phyloP scores from a whole-genome alignment of 257 asterid genomes.

The Solanum infundibuliforme region DNA sequence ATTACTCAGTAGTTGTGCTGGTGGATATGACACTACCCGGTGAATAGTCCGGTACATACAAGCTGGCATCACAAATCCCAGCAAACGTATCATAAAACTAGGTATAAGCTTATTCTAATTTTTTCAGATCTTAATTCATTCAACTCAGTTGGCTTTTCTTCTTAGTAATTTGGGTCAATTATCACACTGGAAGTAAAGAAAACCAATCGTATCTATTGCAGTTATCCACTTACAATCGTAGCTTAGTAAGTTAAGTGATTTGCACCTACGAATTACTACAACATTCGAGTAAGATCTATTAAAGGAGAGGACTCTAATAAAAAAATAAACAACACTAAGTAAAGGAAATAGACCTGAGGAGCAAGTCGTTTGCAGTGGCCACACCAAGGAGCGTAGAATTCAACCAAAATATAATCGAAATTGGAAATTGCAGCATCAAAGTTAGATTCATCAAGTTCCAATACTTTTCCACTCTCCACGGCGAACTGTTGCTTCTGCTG shows the following conservation, averaged over 20 bases:
- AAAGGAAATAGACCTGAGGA: constrained; percentile 61
- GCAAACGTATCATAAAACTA: not conserved
- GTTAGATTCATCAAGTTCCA: constrained; percentile 71
- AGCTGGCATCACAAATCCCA: not conserved
- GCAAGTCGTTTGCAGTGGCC: constrained; percentile 96
- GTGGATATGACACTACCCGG: not conserved
- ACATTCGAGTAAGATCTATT: not conserved
- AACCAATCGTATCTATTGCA: not conserved
- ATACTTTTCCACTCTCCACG: constrained; percentile 58
- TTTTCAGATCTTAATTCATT: not conserved
- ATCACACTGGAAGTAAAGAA: not conserved
- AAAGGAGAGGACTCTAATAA: not conserved
- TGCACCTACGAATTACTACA: not conserved
- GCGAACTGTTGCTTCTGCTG: constrained; percentile 21
- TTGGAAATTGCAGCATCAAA: constrained; percentile 73
- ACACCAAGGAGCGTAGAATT: constrained; percentile 96
- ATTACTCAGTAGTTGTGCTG: not conserved
- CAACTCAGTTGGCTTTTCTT: not conserved
- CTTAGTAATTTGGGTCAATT: not conserved
- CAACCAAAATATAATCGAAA: constrained; percentile 73
- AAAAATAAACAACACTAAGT: not conserved
- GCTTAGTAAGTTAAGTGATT: not conserved
- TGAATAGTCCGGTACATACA: not conserved
- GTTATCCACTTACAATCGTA: not conserved
- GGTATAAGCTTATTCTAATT: not conserved